These are phyloP conservation scores for Diospyros lotus DNA, from an alignment of 148 eudicot species.

Conservation along the genomic window DNA sequence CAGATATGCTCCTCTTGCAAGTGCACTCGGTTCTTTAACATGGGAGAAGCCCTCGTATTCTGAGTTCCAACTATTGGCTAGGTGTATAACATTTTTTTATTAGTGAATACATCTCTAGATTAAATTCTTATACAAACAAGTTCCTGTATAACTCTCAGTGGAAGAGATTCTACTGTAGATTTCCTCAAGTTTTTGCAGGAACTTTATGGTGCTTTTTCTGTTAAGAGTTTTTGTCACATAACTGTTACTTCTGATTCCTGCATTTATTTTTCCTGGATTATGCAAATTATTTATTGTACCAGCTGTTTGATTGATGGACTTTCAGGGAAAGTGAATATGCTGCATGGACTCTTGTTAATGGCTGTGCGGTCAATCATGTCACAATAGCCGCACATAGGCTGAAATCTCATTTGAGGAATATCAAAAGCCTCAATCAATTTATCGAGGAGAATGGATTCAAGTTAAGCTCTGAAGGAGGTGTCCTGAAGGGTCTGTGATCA, in stretches of 20 bases:
- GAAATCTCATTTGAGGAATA: constrained; percentile 50
- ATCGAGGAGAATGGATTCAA: constrained; percentile 82
- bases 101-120: neutral
- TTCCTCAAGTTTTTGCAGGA: neutral
- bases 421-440: constrained; percentile 66
- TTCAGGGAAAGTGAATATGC: constrained; percentile 98
- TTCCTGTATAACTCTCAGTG: neutral
- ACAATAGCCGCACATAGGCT: constrained; percentile 83
- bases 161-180: neutral
- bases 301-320: constrained; percentile 9
- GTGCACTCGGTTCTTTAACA: constrained; percentile 76
- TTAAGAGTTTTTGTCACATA: neutral
- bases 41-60: constrained; percentile 76
- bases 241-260: neutral
- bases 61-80: constrained; percentile 74
- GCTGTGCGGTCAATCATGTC: constrained; percentile 86
- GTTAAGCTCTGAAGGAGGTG: constrained; percentile 88
- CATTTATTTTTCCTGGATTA: neutral
- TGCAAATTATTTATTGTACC: neutral
- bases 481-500: constrained; percentile 59
- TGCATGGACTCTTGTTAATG: constrained; percentile 98
- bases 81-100: constrained; percentile 31
- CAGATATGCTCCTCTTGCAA: constrained; percentile 72
- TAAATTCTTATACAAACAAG: neutral
- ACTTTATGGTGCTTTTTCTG: neutral